Base-by-base conservation (phyloP, 768 basidiomycete species). In the Panus rudis region DNA sequence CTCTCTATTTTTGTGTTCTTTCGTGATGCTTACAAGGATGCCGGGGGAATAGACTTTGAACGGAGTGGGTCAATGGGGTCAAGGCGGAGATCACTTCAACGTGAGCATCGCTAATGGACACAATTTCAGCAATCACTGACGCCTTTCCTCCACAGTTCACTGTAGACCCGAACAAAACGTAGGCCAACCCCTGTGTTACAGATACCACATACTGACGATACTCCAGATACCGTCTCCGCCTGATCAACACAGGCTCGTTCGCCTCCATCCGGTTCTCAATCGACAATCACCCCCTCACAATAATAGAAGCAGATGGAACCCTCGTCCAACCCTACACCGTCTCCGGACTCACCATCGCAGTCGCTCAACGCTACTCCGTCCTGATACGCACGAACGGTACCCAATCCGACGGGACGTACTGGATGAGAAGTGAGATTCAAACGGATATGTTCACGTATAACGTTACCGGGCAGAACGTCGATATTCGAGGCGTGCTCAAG, bases 281-380 rank as follows among this genome's bases (percentile, higher is more conserved):
- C 37, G 73, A 76, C 41, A 50, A 47, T 8, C 76, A 76, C 46
- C 55, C 61, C 1, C 66, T 76, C 23, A 64, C 65, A 4, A 63
- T 76, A 37, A 58, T 75, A 42, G 73, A 74, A 43, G 71, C 66
- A 3, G 75, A 76, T 37, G 74, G 73, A 21, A 71, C 63, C 4
- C 57, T 61, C 21, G 58, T 76, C 33, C 46, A 54, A 17, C 69
- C 72, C 1, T 62, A 60, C 32, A 31, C 45, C 12, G 71, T 73
- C 8, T 51, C 66, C 14, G 62, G 65, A 11, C 52, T 76, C 42
- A 58, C 59, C 3, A 39, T 76, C 43, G 63, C 64, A 20, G 62
- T 74, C 32, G 74, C 72, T 2, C 74, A 76, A 58, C 65, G 75
- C 32, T 73, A 74, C 52, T 69, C 66, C n/a, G 73, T 70, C 25